phyloP scores from a whole-genome alignment of 2,329 filamentous ascomycete genomes.

The Stagonosporopsis rhizophila region DNA sequence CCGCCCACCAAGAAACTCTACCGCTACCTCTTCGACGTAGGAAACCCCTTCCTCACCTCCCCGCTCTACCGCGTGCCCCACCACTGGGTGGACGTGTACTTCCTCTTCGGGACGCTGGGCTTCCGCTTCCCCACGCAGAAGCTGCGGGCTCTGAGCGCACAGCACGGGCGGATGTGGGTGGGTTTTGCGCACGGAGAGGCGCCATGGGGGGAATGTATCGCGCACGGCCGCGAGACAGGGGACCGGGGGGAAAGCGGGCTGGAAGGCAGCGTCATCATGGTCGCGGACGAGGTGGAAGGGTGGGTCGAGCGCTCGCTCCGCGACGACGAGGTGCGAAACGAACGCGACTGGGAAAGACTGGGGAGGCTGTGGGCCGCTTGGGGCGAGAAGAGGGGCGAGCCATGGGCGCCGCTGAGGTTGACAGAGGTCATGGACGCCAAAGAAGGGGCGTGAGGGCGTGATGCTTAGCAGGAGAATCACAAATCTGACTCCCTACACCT shows the following conservation, averaged over 20 bases:
- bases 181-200: not conserved
- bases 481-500: no score
- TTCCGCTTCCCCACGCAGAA: not conserved
- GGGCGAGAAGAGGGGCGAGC: not conserved
- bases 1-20: slow-evolving; percentile 35
- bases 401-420: not conserved
- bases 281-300: slow-evolving; percentile 1
- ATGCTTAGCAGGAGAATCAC: no score
- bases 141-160: not conserved
- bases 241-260: not conserved
- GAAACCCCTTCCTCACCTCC: slow-evolving; percentile 35
- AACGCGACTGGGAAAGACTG: not conserved
- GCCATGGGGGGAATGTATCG: not conserved
- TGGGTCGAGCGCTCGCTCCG: not conserved
- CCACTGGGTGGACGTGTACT: slow-evolving; percentile 24
- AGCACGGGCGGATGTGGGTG: not conserved
- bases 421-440: not conserved
- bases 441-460: no score
- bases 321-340: not conserved
- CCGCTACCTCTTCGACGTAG: slow-evolving; percentile 37
- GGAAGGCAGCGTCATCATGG: not conserved
- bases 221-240: not conserved
- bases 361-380: not conserved
- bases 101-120: not conserved
- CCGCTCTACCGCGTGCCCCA: slow-evolving; percentile 31